Base-by-base conservation (phyloP, 23 red algal species). In the Pyropia yezoensis region DNA sequence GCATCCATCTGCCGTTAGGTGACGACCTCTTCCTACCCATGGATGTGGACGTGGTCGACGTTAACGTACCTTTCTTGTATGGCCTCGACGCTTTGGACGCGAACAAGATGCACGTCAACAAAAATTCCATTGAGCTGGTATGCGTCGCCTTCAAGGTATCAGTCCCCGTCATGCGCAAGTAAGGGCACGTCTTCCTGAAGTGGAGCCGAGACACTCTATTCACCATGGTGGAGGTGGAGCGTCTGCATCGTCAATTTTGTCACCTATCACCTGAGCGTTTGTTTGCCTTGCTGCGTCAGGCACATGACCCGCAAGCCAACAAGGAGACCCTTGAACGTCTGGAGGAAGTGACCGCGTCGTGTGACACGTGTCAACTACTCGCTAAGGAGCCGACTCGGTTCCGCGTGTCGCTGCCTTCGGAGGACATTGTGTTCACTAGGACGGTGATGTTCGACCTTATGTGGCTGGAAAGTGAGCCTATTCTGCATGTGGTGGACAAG, bases 231-330 rank as follows among this genome's bases (percentile, higher is more conserved):
- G 51, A 74, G 3, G 1, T 74, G 22, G 18, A 24, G 34, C 57
- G 60, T 0, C 27, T 73, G 2, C 69, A 74, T 34, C 49, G 69
- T 13, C 69, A 74, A n/a, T 74, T 74, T 55, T 34, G 60, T 53
- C 69, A 74, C 18, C 69, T 52, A 3, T 12, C 33, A 12, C 24
- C 69, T 59, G 69, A 55, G 24, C 24, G 34, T 14, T 56, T 74
- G 3, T 57, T 32, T 7, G 30, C 69, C 5, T 0, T 74, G 21
- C 57, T 74, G 1, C 21, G 54, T 12, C 45, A 34, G 2, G 69
- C 69, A 14, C 14, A 30, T 8, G 52, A 20, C 23, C 52, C 57
- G 13, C 57, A 33, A 13, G 34, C 14, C 16, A 29, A 52, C 22
- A 52, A 52, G 25, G 1, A 57, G 25, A 23, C 60, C 14, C 15